A percentile compares a stretch with the other conserved stretches of the same genome.
phyloP scores from a whole-genome alignment of 371 early-diverging fungal species.

The Mortierella sp. region DNA sequence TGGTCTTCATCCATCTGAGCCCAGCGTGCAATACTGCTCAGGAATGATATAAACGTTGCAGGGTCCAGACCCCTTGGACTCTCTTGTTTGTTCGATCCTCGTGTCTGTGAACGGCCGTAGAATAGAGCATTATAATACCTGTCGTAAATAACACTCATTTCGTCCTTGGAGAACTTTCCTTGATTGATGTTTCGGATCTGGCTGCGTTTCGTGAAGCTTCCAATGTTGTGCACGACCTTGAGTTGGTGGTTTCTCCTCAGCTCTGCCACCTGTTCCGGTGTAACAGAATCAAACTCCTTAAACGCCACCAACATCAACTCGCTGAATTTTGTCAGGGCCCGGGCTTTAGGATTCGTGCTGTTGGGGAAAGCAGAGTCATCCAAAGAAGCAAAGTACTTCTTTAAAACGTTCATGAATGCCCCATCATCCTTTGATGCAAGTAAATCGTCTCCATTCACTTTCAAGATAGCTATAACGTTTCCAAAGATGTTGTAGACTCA shows the following conservation, averaged over 20 bases:
- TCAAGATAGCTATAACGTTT: slow-evolving; percentile 79
- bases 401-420: slow-evolving; percentile 84
- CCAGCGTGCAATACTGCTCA: slow-evolving; percentile 67
- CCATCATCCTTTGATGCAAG: slow-evolving; percentile 92
- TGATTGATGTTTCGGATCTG: slow-evolving; percentile 84
- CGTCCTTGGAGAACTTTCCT: slow-evolving; percentile 84
- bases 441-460: slow-evolving; percentile 91
- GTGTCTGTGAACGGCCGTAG: slow-evolving; percentile 65
- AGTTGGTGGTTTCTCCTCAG: slow-evolving; percentile 90
- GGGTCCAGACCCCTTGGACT: slow-evolving; percentile 66
- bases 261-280: slow-evolving; percentile 81
- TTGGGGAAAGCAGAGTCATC: slow-evolving; percentile 76
- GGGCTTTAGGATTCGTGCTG: slow-evolving; percentile 63
- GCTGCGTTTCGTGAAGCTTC: slow-evolving; percentile 91
- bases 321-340: slow-evolving; percentile 86
- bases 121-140: slow-evolving; percentile 87
- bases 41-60: slow-evolving; percentile 69
- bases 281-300: slow-evolving; percentile 89
- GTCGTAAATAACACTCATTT: slow-evolving; percentile 89
- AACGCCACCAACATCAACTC: slow-evolving; percentile 92
- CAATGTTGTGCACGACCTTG: slow-evolving; percentile 95
- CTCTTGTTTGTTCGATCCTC: slow-evolving; percentile 46
- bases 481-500: neutral
- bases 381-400: slow-evolving; percentile 76
- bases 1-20: slow-evolving; percentile 60